phyloP scores from a whole-genome alignment of 495 filamentous ascomycete genomes.

The Penicillium antarcticum region DNA sequence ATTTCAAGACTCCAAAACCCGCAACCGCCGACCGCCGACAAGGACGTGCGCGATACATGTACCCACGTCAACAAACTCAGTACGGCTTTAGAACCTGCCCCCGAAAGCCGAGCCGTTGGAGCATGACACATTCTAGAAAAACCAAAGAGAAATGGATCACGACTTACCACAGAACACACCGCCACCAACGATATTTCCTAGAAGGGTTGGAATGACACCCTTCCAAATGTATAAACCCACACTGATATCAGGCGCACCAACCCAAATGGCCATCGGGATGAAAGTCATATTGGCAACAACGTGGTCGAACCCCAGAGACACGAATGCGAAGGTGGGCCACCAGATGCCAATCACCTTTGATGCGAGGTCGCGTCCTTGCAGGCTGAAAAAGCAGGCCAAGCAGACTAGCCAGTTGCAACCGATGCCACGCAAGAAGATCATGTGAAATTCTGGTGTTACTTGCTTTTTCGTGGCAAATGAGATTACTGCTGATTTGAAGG shows the following conservation, averaged over 20 bases:
- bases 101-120: too few species aligned
- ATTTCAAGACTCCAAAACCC: too few species aligned
- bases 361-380: conserved; percentile 52
- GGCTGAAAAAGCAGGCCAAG: conserved; percentile 55
- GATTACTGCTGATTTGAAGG: conserved; percentile 48
- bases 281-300: conserved; percentile 67
- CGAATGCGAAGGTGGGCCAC: conserved; percentile 61
- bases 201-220: conserved; percentile 53
- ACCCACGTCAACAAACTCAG: too few species aligned
- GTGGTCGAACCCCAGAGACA: conserved; percentile 57
- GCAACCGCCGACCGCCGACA: too few species aligned
- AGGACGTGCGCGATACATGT: too few species aligned
- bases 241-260: conserved; percentile 45
- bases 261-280: conserved; percentile 55
- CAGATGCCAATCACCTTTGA: conserved; percentile 62
- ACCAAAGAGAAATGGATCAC: background rate
- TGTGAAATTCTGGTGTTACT: conserved; percentile 54
- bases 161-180: conserved; percentile 44
- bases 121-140: too few species aligned
- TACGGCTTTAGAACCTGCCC: too few species aligned
- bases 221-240: conserved; percentile 63
- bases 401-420: conserved; percentile 66
- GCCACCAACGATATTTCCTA: conserved; percentile 60
- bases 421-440: conserved; percentile 59
- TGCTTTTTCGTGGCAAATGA: conserved; percentile 53